phyloP scores from a whole-genome alignment of 2,329 filamentous ascomycete species.

The Allantophomopsis cytisporea region DNA sequence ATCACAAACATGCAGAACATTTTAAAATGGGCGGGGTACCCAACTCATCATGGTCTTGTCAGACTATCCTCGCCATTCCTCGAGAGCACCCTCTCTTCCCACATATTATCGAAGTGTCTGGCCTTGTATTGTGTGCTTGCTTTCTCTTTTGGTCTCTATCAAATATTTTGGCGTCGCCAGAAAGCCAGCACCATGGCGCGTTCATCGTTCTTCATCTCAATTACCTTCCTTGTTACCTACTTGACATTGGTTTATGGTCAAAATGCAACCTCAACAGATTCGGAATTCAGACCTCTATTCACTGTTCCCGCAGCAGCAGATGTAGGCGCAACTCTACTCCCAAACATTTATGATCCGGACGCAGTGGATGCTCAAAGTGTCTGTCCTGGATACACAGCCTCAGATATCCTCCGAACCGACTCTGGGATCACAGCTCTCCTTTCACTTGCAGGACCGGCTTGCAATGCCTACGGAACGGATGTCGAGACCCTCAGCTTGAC shows the following conservation, averaged over 20 bases:
- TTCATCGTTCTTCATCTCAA: neutral
- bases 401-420: conserved; percentile 26
- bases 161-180: neutral
- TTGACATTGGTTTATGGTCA: neutral
- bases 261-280: neutral
- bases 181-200: neutral
- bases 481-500: conserved; percentile 37
- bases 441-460: conserved; percentile 37
- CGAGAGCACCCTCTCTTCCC: neutral
- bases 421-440: conserved; percentile 39
- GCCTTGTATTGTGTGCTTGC: neutral
- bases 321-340: conserved; percentile 27
- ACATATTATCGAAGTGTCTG: neutral
- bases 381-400: conserved; percentile 36
- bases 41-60: too few relatives aligned
- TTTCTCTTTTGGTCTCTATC: neutral
- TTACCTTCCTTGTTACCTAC: neutral
- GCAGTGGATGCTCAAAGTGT: conserved; percentile 1
- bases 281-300: conserved; percentile 16
- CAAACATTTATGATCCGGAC: neutral
- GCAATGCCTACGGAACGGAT: conserved; percentile 43
- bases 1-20: too few relatives aligned
- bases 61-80: too few relatives aligned
- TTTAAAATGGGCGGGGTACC: too few relatives aligned
- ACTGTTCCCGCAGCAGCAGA: conserved; percentile 42